These are phyloP conservation scores for Xylaria curta DNA, from an alignment of 495 filamentous ascomycete genomes.

Conservation along the genomic window DNA sequence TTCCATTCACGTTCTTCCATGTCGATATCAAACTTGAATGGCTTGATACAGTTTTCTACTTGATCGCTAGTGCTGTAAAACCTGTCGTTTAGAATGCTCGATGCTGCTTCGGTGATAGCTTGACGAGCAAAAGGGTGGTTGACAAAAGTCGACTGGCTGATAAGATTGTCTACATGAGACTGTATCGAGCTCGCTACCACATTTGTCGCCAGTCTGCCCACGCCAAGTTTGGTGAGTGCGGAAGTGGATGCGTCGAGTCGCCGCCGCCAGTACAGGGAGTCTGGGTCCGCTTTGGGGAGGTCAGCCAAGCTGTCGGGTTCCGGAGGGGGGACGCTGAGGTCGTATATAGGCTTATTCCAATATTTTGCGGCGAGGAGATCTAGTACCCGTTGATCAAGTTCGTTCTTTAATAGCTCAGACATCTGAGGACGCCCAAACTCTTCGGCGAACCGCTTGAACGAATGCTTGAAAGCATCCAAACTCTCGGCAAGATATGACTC, in stretches of 20 bases:
- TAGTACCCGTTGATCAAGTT: slow-evolving; percentile 92
- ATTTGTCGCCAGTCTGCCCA: slow-evolving; percentile 89
- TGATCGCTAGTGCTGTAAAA: slow-evolving; percentile 97
- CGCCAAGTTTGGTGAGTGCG: slow-evolving; percentile 88
- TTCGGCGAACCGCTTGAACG: slow-evolving; percentile 91
- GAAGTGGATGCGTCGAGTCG: slow-evolving; percentile 94
- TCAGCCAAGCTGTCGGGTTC: slow-evolving; percentile 77
- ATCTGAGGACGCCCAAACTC: slow-evolving; percentile 89
- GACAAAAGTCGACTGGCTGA: slow-evolving; percentile 80
- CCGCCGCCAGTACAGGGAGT: slow-evolving; percentile 88
- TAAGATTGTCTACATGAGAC: slow-evolving; percentile 78
- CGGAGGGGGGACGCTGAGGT: slow-evolving; percentile 63
- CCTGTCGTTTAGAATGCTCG: slow-evolving; percentile 86
- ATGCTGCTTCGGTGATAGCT: slow-evolving; percentile 87
- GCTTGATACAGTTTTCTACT: slow-evolving; percentile 99
- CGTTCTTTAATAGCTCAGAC: slow-evolving; percentile 84
- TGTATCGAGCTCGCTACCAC: slow-evolving; percentile 90
- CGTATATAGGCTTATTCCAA: slow-evolving; percentile 95
- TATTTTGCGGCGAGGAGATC: slow-evolving; percentile 94
- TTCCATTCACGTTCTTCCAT: slow-evolving; percentile 89
- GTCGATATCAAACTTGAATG: slow-evolving; percentile 97
- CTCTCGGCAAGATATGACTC: slow-evolving; percentile 96
- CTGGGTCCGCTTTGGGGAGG: slow-evolving; percentile 80
- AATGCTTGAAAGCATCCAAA: slow-evolving; percentile 96
- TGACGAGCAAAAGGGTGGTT: slow-evolving; percentile 89